Percentiles rank a stretch among this genome's conserved stretches.
These are phyloP conservation scores for Cystofilobasidium capitatum DNA, from an alignment of 768 basidiomycete genomes.

Conservation along the genomic window DNA sequence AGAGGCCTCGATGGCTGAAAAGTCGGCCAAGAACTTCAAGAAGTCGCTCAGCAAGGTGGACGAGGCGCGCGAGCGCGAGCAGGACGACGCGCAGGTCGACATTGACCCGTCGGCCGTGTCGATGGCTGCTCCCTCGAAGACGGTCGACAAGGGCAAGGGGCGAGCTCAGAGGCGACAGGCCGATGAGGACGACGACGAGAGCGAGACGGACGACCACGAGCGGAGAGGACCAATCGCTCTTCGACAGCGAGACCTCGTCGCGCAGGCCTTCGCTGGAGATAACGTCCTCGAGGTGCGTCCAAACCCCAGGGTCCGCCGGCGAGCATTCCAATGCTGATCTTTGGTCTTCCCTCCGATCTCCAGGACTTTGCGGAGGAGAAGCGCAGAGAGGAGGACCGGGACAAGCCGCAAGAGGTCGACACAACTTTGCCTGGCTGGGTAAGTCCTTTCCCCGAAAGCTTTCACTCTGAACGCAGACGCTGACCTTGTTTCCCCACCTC, in stretches of 20 bases:
- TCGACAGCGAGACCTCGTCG: constrained; percentile 83
- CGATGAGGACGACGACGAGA: constrained; percentile 49
- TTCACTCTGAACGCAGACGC: constrained; percentile 2
- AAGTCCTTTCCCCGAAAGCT: constrained; percentile 33
- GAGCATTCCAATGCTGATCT: background rate
- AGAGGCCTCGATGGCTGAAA: constrained; percentile 21
- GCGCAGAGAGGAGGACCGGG: constrained; percentile 65
- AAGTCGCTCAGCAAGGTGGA: constrained; percentile 44
- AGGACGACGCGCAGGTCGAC: constrained; percentile 70
- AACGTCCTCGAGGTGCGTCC: constrained; percentile 74
- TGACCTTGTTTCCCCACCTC: background rate
- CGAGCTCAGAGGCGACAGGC: constrained; percentile 22
- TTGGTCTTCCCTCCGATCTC: background rate
- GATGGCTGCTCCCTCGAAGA: background rate
- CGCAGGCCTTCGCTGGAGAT: constrained; percentile 91
- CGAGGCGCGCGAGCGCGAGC: constrained; percentile 52
- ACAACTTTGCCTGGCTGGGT: constrained; percentile 94
- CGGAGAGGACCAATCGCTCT: constrained; percentile 52
- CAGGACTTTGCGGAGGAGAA: constrained; percentile 84
- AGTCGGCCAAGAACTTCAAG: constrained; percentile 22
- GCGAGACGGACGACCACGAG: constrained; percentile 51
- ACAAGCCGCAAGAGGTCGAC: constrained; percentile 80
- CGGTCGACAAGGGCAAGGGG: constrained; percentile 32
- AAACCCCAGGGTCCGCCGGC: background rate
- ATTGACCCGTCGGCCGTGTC: constrained; percentile 46